phyloP scores from a whole-genome alignment of 2,329 filamentous ascomycete species.

The Fusarium incarnatum region DNA sequence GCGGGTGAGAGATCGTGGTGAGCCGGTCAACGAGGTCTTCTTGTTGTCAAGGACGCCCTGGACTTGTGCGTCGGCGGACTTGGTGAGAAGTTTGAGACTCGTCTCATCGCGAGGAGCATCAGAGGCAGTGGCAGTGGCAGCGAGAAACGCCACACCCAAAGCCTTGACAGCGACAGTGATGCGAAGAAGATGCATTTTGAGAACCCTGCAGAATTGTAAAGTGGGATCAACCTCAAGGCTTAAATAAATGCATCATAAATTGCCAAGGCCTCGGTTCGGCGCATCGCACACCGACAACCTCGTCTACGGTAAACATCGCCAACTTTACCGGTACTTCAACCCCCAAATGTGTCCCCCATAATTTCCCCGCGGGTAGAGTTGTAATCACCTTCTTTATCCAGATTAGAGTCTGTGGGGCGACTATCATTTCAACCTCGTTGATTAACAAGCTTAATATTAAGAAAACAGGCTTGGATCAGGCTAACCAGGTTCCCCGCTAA shows the following conservation, averaged over 20 bases:
- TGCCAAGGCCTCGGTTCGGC: constrained; percentile 31
- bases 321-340: not conserved
- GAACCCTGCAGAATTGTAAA: not conserved
- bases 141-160: not conserved
- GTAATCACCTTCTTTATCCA: constrained; percentile 1
- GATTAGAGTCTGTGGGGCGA: constrained; percentile 1
- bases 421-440: not conserved
- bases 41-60: constrained; percentile 1
- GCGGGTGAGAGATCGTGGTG: constrained; percentile 5
- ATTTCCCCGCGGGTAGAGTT: constrained; percentile 7
- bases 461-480: not conserved
- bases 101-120: not conserved
- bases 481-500: not conserved
- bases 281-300: constrained; percentile 8
- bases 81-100: constrained; percentile 11
- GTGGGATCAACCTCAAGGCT: not conserved
- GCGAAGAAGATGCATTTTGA: not conserved
- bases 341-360: not conserved
- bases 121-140: not conserved
- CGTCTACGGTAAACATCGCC: constrained; percentile 4
- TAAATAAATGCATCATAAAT: not conserved
- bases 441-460: constrained; percentile 20
- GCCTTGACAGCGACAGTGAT: not conserved
- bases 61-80: constrained; percentile 3
- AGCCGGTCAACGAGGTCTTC: constrained; percentile 9